phyloP scores from a whole-genome alignment of 352 stramenopile species.

The Globisporangium carolinianum region DNA sequence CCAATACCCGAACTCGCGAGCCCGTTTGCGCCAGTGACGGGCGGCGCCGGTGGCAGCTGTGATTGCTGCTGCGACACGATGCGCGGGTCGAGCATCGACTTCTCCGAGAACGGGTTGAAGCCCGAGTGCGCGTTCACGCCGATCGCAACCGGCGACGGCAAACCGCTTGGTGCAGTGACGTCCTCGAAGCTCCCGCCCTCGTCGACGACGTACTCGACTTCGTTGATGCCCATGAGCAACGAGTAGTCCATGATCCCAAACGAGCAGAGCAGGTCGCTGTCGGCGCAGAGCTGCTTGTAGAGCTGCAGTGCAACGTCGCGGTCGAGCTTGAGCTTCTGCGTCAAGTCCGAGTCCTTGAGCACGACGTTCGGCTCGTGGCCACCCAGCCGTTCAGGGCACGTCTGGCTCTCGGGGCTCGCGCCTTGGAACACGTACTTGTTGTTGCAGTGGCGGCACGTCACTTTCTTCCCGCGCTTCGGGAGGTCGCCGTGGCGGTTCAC shows the following conservation, averaged over 20 bases:
- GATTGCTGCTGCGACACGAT: not conserved
- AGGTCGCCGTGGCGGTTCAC: conserved; percentile 79
- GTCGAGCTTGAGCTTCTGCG: conserved; percentile 84
- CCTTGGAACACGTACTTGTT: conserved; percentile 77
- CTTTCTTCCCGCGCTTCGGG: conserved; percentile 81
- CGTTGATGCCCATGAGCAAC: conserved; percentile 85
- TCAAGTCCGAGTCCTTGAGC: conserved; percentile 85
- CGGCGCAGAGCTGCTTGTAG: conserved; percentile 73
- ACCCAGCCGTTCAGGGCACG: conserved; percentile 64
- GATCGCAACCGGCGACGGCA: conserved; percentile 22
- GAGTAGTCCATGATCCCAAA: conserved; percentile 93
- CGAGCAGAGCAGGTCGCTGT: conserved; percentile 75
- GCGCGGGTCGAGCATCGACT: conserved; percentile 37
- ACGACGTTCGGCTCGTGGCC: conserved; percentile 87
- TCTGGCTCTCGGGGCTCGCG: conserved; percentile 53
- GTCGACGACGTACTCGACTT: conserved; percentile 85
- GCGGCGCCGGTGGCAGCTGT: too few relatives aligned
- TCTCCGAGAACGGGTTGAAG: conserved; percentile 62
- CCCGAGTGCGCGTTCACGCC: conserved; percentile 17
- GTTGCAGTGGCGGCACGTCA: conserved; percentile 87
- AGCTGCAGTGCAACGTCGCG: conserved; percentile 57
- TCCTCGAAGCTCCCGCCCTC: conserved; percentile 39
- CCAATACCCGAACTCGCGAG: not conserved
- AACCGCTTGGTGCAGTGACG: not conserved
- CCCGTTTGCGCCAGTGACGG: not conserved